phyloP scores from a whole-genome alignment of 345 rosid species.

The Hirschfeldia incana region DNA sequence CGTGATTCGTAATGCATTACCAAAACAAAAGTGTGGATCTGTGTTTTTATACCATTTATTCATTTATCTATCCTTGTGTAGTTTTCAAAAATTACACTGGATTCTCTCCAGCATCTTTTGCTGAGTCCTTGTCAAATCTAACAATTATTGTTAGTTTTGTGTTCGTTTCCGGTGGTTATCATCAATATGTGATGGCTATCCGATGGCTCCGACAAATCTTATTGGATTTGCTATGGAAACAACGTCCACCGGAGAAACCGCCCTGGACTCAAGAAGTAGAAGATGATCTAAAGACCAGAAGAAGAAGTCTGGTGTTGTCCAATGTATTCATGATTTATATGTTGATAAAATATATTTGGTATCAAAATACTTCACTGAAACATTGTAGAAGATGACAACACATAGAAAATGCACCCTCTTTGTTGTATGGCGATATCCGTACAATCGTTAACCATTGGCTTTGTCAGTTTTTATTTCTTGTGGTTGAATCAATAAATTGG shows the following conservation, averaged over 20 bases:
- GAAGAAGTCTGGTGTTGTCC: not conserved
- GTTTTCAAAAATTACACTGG: not conserved
- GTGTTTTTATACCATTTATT: too few relatives aligned
- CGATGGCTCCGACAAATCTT: not conserved
- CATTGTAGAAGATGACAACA: not conserved
- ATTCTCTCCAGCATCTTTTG: not conserved
- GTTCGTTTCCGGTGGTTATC: not conserved
- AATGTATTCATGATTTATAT: not conserved
- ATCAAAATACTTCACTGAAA: not conserved
- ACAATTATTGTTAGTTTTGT: not conserved
- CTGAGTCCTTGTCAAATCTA: not conserved
- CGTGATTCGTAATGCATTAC: too few relatives aligned
- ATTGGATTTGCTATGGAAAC: not conserved
- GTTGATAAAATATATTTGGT: not conserved
- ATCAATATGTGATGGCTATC: not conserved
- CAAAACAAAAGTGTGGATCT: too few relatives aligned
- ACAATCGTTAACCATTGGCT: too few relatives aligned
- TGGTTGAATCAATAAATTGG: too few relatives aligned
- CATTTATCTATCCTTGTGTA: not conserved
- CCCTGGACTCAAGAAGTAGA: not conserved
- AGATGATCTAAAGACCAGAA: not conserved
- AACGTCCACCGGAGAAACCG: not conserved
- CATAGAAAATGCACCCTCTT: not conserved
- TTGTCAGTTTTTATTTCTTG: too few relatives aligned
- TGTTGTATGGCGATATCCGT: not conserved